Base-by-base conservation (phyloP, 1,284 basidiomycete genomes). In the Acaromyces ingoldii region DNA sequence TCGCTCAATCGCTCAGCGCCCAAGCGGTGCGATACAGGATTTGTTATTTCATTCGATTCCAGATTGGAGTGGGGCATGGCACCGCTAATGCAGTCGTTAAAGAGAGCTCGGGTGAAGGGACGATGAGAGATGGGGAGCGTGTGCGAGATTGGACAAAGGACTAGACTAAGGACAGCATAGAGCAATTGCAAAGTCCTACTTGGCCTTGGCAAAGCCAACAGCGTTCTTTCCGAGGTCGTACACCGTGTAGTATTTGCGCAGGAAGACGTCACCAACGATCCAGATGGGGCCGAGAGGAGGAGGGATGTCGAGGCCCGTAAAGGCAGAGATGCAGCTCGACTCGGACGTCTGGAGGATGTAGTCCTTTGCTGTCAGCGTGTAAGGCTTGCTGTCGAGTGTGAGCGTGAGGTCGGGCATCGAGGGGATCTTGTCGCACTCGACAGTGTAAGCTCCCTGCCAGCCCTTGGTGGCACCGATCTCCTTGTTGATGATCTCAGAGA, bases 401-500 rank as follows among this genome's bases (percentile, higher is more conserved):
- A 98, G 87, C 3, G 86, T 80, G 53, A 99, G 81, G 10, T 89
- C 84, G n/a, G 95, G 95, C 29, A 99, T 82, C 37, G 74, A 76
- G 21, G 88, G 80, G 59, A 98, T 85, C 74, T 83, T 90, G 57
- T 82, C 79, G 76, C 95, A 99, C 65, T 93, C 90, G 57, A 99
- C 81, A 36, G 61, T 64, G 62, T 72, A 70, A 51, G 66, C 61
- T 40, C 72, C 72, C 53, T 71, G 64, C 71, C 69, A 73, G 37
- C 59, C 58, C 56, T 70, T 63, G 38, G 58, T 67, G 28, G 66
- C 60, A 43, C 78, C 81, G 65, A 76, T 81, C 78, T 93, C 88
- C 53, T 89, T 84, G 81, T 99, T 98, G 70, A 99, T 80, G 86
- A 99, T 90, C 80, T 98, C 95, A 56, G 93, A 91, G 51, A 97